Conservation (phyloP, 2,329 filamentous ascomycete genomes). For the Fusarium fracticaudum region DNA sequence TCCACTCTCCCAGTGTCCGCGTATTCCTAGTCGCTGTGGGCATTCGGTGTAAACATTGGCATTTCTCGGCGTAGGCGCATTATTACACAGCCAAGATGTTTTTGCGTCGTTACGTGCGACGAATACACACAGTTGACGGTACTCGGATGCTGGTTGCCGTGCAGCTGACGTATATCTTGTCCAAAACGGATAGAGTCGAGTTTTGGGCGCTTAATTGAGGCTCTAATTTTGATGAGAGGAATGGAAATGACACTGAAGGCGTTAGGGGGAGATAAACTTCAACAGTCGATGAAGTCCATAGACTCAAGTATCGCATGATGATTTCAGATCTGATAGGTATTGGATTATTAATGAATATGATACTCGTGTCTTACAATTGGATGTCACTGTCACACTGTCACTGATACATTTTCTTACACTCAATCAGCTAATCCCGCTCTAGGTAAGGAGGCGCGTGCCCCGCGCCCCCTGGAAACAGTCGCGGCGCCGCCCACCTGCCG, state of each 20-base stretch:
- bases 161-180: constrained; percentile 9
- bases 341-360: not conserved
- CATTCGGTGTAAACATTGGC: constrained; percentile 11
- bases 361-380: constrained; percentile 1
- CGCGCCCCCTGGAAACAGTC: constrained; percentile 13
- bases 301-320: not conserved
- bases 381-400: not conserved
- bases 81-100: constrained; percentile 27
- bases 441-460: constrained; percentile 34
- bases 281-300: not conserved
- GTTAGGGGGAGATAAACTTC: not conserved
- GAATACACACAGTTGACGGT: not conserved
- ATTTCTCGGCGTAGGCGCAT: constrained; percentile 9
- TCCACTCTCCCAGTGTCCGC: constrained; percentile 11
- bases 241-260: not conserved
- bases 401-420: not conserved
- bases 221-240: not conserved
- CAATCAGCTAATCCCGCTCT: constrained; percentile 1
- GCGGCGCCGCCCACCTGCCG: constrained; percentile 29
- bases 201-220: not conserved
- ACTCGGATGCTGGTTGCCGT: constrained; percentile 21
- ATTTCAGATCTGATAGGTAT: not conserved
- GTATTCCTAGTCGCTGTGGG: not conserved
- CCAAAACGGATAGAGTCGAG: constrained; percentile 13
- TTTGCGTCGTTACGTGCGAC: not conserved